phyloP scores from a whole-genome alignment of 148 eudicot genomes.

The Rhododendron vialii region DNA sequence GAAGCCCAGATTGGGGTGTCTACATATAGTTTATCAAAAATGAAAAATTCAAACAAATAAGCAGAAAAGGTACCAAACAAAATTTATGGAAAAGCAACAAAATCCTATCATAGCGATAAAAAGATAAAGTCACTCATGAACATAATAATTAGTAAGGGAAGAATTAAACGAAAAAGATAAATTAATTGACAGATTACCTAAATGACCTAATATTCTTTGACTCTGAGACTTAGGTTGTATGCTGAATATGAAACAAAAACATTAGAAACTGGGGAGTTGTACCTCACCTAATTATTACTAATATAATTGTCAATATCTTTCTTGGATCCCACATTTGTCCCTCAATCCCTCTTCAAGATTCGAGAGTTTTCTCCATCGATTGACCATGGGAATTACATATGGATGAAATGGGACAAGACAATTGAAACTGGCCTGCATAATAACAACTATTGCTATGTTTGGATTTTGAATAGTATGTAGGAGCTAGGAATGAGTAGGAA shows the following conservation, averaged over 20 bases:
- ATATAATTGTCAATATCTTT: neutral
- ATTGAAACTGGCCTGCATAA: neutral
- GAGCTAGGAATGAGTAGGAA: neutral
- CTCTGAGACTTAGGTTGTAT: neutral
- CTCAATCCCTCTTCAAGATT: neutral
- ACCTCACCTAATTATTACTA: neutral
- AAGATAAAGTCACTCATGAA: neutral
- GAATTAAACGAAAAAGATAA: neutral
- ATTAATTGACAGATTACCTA: neutral
- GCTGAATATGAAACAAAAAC: neutral
- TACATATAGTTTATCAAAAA: neutral
- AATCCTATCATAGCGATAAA: neutral
- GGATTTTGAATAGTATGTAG: neutral
- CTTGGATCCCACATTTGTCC: neutral
- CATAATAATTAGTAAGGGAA: neutral
- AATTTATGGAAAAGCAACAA: neutral
- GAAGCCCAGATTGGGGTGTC: too few species aligned
- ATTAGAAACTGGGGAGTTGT: neutral
- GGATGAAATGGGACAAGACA: neutral
- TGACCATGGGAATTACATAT: neutral
- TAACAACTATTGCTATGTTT: neutral
- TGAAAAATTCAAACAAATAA: neutral
- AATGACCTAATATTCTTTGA: neutral
- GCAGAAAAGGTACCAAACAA: neutral
- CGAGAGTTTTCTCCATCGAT: neutral